Percentiles rank a stretch among this genome's conserved stretches.
Evolutionary conservation across 2,329 filamentous ascomycete genomes (phyloP).

Genomic region (Berkeleyomyces rouxiae): DNA sequence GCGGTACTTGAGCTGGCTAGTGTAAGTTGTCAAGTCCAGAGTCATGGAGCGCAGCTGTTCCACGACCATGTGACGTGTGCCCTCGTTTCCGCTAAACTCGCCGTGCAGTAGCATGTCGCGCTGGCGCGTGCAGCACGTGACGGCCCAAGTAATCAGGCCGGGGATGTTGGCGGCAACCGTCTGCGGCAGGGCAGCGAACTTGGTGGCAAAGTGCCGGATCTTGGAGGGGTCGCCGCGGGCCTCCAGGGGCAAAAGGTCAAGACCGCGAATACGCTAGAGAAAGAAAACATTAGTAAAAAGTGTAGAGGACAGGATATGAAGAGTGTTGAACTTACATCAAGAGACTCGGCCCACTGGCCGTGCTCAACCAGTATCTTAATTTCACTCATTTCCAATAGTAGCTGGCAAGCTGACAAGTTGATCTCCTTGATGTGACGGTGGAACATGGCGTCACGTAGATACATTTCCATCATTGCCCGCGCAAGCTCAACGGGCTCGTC

Average conservation of each 20-base stretch:
- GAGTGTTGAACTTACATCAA: slow-evolving; percentile 34
- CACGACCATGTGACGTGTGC: slow-evolving; percentile 45
- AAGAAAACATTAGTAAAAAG: slow-evolving; percentile 1
- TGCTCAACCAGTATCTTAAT: slow-evolving; percentile 41
- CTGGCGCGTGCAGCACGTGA: slow-evolving; percentile 68
- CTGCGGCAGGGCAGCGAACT: slow-evolving; percentile 62
- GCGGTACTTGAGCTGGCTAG: slow-evolving; percentile 73
- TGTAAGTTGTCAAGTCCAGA: slow-evolving; percentile 84
- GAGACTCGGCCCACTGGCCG: slow-evolving; percentile 37
- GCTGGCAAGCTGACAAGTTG: slow-evolving; percentile 38
- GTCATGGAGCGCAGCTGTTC: slow-evolving; percentile 63
- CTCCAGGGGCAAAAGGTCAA: slow-evolving; percentile 66
- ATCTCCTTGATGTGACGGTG: slow-evolving; percentile 38
- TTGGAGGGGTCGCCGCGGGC: slow-evolving; percentile 57
- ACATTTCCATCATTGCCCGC: slow-evolving; percentile 45
- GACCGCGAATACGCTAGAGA: slow-evolving; percentile 48
- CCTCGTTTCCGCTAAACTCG: slow-evolving; percentile 58
- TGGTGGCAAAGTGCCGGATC: slow-evolving; percentile 65
- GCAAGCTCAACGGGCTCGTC: slow-evolving; percentile 45
- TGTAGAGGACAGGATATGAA: background rate
- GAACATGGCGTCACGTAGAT: slow-evolving; percentile 44
- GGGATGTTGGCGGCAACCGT: slow-evolving; percentile 80
- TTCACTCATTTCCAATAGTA: slow-evolving; percentile 43
- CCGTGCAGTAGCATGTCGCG: slow-evolving; percentile 52
- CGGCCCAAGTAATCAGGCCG: slow-evolving; percentile 84